A percentile compares a stretch with the other conserved stretches of the same genome.
Conservation (phyloP, 2,329 filamentous ascomycete genomes). For the Blastomyces parvus region DNA sequence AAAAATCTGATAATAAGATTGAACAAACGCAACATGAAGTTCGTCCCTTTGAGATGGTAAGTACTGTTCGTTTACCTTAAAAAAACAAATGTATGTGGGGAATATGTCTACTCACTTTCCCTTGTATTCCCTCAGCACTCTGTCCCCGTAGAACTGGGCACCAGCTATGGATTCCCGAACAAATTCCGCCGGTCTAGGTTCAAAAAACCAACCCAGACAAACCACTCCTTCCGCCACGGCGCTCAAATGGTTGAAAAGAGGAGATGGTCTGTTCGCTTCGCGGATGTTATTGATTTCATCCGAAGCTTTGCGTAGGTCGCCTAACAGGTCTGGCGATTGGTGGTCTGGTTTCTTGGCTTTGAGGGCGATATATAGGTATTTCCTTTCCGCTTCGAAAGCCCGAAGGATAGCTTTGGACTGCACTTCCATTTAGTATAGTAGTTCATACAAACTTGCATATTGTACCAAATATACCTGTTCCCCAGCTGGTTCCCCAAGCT, state of each 20-base stretch:
- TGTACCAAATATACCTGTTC: constrained; percentile 56
- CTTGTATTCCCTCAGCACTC: constrained; percentile 83
- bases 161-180: constrained; percentile 74
- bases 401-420: constrained; percentile 48
- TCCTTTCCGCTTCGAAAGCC: constrained; percentile 75
- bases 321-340: constrained; percentile 63
- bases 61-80: constrained; percentile 17
- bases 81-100: background rate
- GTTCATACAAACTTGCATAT: constrained; percentile 23
- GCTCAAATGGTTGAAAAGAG: constrained; percentile 70
- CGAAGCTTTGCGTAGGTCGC: constrained; percentile 76
- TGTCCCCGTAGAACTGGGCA: constrained; percentile 89
- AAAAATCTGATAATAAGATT: constrained; percentile 86
- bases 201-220: constrained; percentile 82
- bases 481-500: constrained; percentile 66
- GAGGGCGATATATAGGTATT: constrained; percentile 76
- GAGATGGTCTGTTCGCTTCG: constrained; percentile 67
- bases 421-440: background rate
- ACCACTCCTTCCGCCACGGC: constrained; percentile 85
- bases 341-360: constrained; percentile 87
- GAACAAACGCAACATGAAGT: constrained; percentile 77
- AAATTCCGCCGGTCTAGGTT: constrained; percentile 72
- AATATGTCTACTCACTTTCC: constrained; percentile 49
- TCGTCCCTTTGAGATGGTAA: constrained; percentile 50
- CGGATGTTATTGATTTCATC: constrained; percentile 70